phyloP scores from a whole-genome alignment of 2,329 filamentous ascomycete species.

The Penicillium thymicola region DNA sequence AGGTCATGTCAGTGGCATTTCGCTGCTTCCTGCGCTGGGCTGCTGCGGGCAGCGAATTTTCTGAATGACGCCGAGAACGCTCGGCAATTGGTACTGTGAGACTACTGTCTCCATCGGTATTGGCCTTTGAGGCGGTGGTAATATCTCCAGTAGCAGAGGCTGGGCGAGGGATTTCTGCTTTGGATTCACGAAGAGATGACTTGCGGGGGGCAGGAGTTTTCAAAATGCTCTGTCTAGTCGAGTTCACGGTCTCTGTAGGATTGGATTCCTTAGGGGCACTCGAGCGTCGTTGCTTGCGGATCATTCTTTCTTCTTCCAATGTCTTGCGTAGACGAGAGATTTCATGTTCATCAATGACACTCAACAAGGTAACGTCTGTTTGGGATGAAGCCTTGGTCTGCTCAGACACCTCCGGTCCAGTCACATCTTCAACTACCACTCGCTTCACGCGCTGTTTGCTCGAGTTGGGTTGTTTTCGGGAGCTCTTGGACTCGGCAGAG shows the following conservation, averaged over 20 bases:
- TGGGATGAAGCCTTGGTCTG: constrained; percentile 28
- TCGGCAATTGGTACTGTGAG: constrained; percentile 26
- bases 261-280: constrained; percentile 29
- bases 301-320: constrained; percentile 54
- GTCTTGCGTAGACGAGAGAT: constrained; percentile 54
- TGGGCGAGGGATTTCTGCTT: constrained; percentile 33
- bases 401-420: constrained; percentile 31
- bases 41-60: constrained; percentile 49
- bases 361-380: constrained; percentile 51
- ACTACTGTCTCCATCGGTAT: constrained; percentile 30
- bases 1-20: constrained; percentile 56
- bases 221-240: constrained; percentile 37
- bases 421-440: constrained; percentile 36
- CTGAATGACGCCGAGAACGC: constrained; percentile 39
- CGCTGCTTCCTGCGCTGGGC: constrained; percentile 50
- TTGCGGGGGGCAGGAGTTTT: constrained; percentile 47
- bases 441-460: constrained; percentile 42
- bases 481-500: constrained; percentile 20
- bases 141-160: constrained; percentile 36
- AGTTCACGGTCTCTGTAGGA: constrained; percentile 40
- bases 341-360: constrained; percentile 51
- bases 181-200: constrained; percentile 54
- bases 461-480: constrained; percentile 35
- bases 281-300: constrained; percentile 41
- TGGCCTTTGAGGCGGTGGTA: constrained; percentile 31